These are phyloP conservation scores for Sistotremastrum niveocremeum DNA, from an alignment of 768 basidiomycete species.

Conservation along the genomic window DNA sequence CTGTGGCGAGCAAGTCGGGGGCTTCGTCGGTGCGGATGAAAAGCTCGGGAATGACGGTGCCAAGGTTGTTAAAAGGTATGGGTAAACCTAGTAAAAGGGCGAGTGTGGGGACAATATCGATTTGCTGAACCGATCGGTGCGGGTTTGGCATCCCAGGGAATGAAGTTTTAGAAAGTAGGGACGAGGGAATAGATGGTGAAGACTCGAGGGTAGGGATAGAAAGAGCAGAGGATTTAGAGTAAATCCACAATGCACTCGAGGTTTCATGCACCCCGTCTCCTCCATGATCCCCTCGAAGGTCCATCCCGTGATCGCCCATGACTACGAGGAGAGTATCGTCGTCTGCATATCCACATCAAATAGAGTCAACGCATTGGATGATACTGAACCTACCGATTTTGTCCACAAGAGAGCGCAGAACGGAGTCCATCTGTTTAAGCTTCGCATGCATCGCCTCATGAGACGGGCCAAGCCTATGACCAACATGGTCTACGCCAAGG, in stretches of 20 bases:
- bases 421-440: conserved; percentile 74
- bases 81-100: conserved; percentile 85
- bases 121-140: conserved; percentile 72
- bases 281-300: conserved; percentile 86
- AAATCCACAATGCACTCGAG: conserved; percentile 80
- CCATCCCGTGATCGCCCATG: conserved; percentile 97
- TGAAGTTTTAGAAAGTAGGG: conserved; percentile 36
- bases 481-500: conserved; percentile 92
- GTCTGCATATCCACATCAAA: conserved; percentile 23
- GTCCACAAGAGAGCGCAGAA: conserved; percentile 60
- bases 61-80: conserved; percentile 93
- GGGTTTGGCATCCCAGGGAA: conserved; percentile 44
- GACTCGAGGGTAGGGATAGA: conserved; percentile 12
- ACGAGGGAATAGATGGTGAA: conserved; percentile 26
- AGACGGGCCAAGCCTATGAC: conserved; percentile 86
- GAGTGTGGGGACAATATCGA: conserved; percentile 82
- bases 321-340: conserved; percentile 86
- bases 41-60: conserved; percentile 80
- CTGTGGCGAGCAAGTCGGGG: conserved; percentile 31
- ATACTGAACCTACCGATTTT: not conserved
- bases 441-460: conserved; percentile 79
- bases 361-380: too few relatives aligned
- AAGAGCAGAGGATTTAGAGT: conserved; percentile 59
- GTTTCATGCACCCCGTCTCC: conserved; percentile 83
- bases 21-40: conserved; percentile 45